These are phyloP conservation scores for Dalbergia cochinchinensis DNA, from an alignment of 306 rosid species.

Conservation along the genomic window DNA sequence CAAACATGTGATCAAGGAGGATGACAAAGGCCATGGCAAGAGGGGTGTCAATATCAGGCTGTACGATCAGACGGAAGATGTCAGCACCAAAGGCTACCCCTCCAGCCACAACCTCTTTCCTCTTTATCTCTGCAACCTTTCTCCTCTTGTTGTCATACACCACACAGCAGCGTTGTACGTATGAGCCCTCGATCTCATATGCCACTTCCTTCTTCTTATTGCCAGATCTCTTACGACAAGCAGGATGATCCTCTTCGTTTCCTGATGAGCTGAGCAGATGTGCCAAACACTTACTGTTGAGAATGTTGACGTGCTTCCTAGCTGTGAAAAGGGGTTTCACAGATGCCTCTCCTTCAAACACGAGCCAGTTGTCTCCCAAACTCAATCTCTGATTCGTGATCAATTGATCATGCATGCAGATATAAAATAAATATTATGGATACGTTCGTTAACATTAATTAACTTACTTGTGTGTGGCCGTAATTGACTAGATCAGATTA, in stretches of 20 bases:
- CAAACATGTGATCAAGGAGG: conserved; percentile 73
- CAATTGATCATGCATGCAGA: background rate
- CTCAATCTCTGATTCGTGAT: conserved; percentile 64
- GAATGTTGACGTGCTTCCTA: conserved; percentile 55
- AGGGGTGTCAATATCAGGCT: conserved; percentile 64
- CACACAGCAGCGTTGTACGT: conserved; percentile 62
- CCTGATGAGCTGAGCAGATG: conserved; percentile 51
- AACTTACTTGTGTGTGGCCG: too few relatives aligned
- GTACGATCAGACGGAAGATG: conserved; percentile 70
- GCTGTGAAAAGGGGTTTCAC: conserved; percentile 56
- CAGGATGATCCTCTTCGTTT: background rate
- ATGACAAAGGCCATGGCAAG: conserved; percentile 76
- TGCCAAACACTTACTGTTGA: conserved; percentile 62
- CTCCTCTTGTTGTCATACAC: conserved; percentile 61
- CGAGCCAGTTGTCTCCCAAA: conserved; percentile 70
- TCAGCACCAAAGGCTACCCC: conserved; percentile 72
- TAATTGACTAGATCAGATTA: too few relatives aligned
- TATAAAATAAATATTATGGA: too few relatives aligned
- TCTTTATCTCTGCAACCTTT: conserved; percentile 75
- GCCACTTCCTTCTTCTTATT: conserved; percentile 21
- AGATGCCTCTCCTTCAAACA: conserved; percentile 67
- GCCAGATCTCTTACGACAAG: too few relatives aligned
- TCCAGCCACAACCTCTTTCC: conserved; percentile 60
- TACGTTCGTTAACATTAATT: too few relatives aligned
- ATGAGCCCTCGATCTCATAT: conserved; percentile 75